These are phyloP conservation scores for Alnus glutinosa DNA, from an alignment of 306 rosid genomes.

Conservation along the genomic window DNA sequence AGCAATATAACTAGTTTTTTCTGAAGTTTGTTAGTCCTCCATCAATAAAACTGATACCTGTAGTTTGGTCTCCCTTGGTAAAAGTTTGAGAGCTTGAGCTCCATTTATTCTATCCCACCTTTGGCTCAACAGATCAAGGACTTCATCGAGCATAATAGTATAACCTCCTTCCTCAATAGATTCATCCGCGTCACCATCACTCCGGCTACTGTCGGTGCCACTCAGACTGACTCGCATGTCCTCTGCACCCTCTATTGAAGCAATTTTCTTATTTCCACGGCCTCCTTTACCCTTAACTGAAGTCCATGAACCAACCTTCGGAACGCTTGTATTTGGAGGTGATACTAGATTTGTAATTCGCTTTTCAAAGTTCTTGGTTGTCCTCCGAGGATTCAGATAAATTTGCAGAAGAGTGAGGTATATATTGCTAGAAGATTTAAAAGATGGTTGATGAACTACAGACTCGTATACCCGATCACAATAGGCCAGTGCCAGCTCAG, in stretches of 20 bases:
- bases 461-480: slow-evolving; percentile 89
- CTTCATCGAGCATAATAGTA: slow-evolving; percentile 82
- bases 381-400: slow-evolving; percentile 83
- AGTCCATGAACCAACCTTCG: slow-evolving; percentile 53
- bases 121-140: slow-evolving; percentile 85
- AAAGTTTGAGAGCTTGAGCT: slow-evolving; percentile 92
- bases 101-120: slow-evolving; percentile 95
- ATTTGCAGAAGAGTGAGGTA: slow-evolving; percentile 88
- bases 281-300: slow-evolving; percentile 58
- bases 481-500: slow-evolving; percentile 86
- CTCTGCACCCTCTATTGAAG: slow-evolving; percentile 93
- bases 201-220: slow-evolving; percentile 81
- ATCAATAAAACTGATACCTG: slow-evolving; percentile 59
- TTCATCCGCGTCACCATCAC: slow-evolving; percentile 89
- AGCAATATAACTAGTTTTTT: not conserved
- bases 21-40: not conserved
- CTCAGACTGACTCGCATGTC: slow-evolving; percentile 62
- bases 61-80: slow-evolving; percentile 89
- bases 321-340: slow-evolving; percentile 48
- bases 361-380: slow-evolving; percentile 73
- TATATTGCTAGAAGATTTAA: slow-evolving; percentile 69
- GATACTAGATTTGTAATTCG: slow-evolving; percentile 71
- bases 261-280: slow-evolving; percentile 79
- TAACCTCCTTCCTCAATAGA: slow-evolving; percentile 61
- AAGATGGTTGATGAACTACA: slow-evolving; percentile 52